phyloP scores from a whole-genome alignment of 2,329 filamentous ascomycete species.

The Scedosporium aurantiacum region DNA sequence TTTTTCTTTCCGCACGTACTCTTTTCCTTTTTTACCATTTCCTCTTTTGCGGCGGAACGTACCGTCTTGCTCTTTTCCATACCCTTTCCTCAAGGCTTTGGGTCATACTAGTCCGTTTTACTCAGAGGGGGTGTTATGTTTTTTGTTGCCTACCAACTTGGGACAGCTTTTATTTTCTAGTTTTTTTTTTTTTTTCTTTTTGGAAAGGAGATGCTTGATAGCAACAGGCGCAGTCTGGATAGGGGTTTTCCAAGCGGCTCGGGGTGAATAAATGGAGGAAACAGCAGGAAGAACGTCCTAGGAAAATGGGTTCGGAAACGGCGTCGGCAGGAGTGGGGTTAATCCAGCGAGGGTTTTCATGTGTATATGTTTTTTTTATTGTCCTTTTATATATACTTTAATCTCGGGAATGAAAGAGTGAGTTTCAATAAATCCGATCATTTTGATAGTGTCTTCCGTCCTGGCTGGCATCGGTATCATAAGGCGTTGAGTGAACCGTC shows the following conservation, averaged over 20 bases:
- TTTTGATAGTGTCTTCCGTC: no score
- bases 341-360: no score
- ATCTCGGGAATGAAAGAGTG: neutral
- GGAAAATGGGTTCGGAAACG: neutral
- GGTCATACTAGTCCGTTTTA: no score
- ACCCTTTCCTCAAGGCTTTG: no score
- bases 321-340: no score
- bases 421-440: no score
- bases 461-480: no score
- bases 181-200: neutral
- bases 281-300: neutral
- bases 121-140: no score
- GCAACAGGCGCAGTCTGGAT: neutral
- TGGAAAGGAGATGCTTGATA: neutral
- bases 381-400: neutral
- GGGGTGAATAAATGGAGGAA: neutral
- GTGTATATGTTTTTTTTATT: neutral
- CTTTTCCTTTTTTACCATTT: neutral
- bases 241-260: neutral
- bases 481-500: no score
- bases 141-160: neutral
- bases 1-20: no score
- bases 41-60: neutral
- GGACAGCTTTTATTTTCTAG: neutral
- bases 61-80: no score